Percentiles rank a stretch among this genome's conserved stretches.
phyloP scores from a whole-genome alignment of 305 asterid species.

The Fraxinus floribunda region DNA sequence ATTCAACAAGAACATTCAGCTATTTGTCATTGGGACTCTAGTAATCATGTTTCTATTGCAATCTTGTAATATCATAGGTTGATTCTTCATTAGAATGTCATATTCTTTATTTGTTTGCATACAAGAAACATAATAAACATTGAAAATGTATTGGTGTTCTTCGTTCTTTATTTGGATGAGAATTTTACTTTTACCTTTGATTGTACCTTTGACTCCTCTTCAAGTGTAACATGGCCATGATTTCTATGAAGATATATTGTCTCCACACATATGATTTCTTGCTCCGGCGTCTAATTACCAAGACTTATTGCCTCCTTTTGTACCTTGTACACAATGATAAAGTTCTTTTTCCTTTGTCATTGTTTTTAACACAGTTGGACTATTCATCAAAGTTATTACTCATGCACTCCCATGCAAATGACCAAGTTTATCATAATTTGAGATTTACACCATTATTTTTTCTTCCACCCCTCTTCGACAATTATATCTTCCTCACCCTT shows the following conservation, averaged over 20 bases:
- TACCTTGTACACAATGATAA: not conserved
- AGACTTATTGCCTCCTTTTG: not conserved
- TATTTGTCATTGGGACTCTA: not conserved
- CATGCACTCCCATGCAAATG: not conserved
- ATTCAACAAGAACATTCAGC: not conserved
- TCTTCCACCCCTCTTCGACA: not conserved
- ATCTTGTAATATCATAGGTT: not conserved
- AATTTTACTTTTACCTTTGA: too few species aligned
- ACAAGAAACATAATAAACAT: not conserved
- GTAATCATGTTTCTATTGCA: not conserved
- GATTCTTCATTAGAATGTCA: not conserved
- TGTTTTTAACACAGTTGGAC: not conserved
- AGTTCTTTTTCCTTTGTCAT: not conserved
- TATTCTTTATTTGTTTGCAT: not conserved
- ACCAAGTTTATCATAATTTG: not conserved
- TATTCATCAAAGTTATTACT: not conserved
- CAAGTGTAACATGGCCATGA: too few species aligned
- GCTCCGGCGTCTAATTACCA: not conserved
- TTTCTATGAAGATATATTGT: too few species aligned
- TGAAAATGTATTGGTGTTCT: not conserved
- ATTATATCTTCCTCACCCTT: not conserved
- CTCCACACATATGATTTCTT: too few species aligned
- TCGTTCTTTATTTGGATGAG: not conserved
- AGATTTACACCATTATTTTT: not conserved
- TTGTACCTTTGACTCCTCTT: too few species aligned